Evolutionary conservation across 139 green algal genomes (phyloP).

Genomic region (Chlamydomonas sphaeroides): DNA sequence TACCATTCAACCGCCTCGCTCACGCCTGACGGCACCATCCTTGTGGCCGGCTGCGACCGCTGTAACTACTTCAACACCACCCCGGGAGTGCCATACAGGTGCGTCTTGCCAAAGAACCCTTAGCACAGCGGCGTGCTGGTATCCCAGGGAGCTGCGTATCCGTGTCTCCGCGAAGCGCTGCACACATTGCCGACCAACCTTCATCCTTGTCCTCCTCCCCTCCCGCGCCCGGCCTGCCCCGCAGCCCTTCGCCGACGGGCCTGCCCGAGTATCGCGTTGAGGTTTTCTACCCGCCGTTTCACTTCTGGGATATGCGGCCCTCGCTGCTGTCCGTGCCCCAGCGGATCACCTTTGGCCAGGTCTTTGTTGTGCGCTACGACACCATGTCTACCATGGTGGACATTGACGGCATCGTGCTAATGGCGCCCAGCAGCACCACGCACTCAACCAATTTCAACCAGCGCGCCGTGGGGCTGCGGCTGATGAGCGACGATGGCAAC

Average conservation of each 20-base stretch:
- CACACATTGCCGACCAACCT: no score
- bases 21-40: conserved; percentile 49
- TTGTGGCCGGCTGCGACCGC: conserved; percentile 53
- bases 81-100: no score
- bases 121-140: no score
- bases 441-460: conserved; percentile 60
- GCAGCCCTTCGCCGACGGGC: background rate
- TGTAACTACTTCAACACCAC: conserved; percentile 42
- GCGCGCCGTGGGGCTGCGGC: conserved; percentile 46
- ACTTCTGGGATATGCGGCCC: conserved; percentile 42
- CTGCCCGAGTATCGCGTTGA: conserved; percentile 49
- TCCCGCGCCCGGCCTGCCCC: no score
- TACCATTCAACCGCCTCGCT: conserved; percentile 53
- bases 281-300: conserved; percentile 43
- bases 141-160: no score
- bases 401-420: conserved; percentile 36
- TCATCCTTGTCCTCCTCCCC: no score
- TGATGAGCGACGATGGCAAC: conserved; percentile 11
- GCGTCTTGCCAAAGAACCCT: no score
- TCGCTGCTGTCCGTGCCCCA: background rate
- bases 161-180: no score
- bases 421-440: conserved; percentile 46
- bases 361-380: conserved; percentile 21
- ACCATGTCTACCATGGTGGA: background rate
- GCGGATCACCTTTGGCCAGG: background rate